phyloP scores from a whole-genome alignment of 179 eudicot species.

The Beta lomatogona region DNA sequence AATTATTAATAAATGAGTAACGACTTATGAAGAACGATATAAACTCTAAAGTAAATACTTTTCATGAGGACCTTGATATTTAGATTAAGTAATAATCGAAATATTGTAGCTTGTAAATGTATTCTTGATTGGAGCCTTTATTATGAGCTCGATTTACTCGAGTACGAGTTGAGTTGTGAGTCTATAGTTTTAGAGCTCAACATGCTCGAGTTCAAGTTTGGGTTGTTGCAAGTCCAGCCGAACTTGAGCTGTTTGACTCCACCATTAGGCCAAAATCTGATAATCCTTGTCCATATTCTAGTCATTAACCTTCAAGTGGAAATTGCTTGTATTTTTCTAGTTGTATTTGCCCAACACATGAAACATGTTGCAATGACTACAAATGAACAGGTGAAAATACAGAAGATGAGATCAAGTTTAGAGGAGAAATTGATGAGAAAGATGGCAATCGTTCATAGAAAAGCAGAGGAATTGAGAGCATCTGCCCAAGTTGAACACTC shows the following conservation, averaged over 20 bases:
- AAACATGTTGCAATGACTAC: not conserved
- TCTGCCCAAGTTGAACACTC: constrained; percentile 64
- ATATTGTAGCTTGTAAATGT: not conserved
- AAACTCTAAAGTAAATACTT: too few relatives aligned
- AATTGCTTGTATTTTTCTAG: not conserved
- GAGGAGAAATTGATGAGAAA: constrained; percentile 88
- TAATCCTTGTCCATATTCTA: too few relatives aligned
- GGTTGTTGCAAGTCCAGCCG: not conserved
- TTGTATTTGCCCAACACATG: not conserved
- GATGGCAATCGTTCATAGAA: constrained; percentile 71
- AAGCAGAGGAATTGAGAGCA: constrained; percentile 78
- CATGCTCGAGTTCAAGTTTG: not conserved
- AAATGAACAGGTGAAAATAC: constrained; percentile 71
- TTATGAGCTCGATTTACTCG: not conserved
- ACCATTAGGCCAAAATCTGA: not conserved
- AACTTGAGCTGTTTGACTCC: not conserved
- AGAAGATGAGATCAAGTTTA: constrained; percentile 79
- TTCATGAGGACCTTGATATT: not conserved
- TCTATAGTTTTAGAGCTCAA: not conserved
- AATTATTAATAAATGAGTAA: too few relatives aligned
- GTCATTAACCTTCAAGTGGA: too few relatives aligned
- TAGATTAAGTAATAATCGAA: not conserved
- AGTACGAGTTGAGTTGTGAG: not conserved
- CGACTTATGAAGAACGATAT: not conserved
- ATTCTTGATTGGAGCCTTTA: not conserved